phyloP scores from a whole-genome alignment of 2,329 filamentous ascomycete species.

The Fusarium oligoseptatum region DNA sequence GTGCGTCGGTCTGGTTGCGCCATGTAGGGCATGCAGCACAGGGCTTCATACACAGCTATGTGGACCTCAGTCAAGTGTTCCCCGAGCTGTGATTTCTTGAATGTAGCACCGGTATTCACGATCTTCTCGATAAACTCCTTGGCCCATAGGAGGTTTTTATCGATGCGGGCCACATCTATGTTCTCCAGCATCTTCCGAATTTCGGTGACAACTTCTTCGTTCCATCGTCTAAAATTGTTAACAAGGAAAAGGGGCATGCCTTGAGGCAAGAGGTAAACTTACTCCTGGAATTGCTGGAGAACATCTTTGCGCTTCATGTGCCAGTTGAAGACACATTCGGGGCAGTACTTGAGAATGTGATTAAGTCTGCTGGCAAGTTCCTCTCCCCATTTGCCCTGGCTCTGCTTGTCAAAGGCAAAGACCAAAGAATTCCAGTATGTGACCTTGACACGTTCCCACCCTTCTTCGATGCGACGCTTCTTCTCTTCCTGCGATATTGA shows the following conservation, averaged over 20 bases:
- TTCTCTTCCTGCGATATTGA: slow-evolving; percentile 66
- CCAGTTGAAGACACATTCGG: slow-evolving; percentile 80
- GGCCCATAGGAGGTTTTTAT: slow-evolving; percentile 69
- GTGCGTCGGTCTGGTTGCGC: slow-evolving; percentile 63
- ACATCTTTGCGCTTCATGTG: slow-evolving; percentile 76
- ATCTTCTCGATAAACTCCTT: slow-evolving; percentile 67
- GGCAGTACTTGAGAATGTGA: slow-evolving; percentile 71
- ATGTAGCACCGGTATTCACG: slow-evolving; percentile 60
- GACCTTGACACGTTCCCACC: slow-evolving; percentile 68
- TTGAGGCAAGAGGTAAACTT: slow-evolving; percentile 43
- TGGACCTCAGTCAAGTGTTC: slow-evolving; percentile 70
- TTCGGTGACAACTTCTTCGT: slow-evolving; percentile 64
- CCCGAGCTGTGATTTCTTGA: slow-evolving; percentile 62
- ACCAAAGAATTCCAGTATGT: slow-evolving; percentile 78
- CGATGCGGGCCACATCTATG: slow-evolving; percentile 73
- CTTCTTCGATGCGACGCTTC: slow-evolving; percentile 65
- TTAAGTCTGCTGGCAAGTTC: slow-evolving; percentile 72
- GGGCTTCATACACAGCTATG: slow-evolving; percentile 86
- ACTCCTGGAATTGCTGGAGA: slow-evolving; percentile 73
- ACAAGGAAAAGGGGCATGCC: background rate
- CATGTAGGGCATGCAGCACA: slow-evolving; percentile 87
- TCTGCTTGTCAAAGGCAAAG: slow-evolving; percentile 74
- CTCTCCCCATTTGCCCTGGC: slow-evolving; percentile 69
- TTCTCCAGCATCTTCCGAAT: slow-evolving; percentile 70
- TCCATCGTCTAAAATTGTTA: slow-evolving; percentile 54